Percentiles rank a stretch among this genome's conserved stretches.
These are phyloP conservation scores for Fagopyrum homotropicum DNA, from an alignment of 148 eudicot species.

Conservation along the genomic window DNA sequence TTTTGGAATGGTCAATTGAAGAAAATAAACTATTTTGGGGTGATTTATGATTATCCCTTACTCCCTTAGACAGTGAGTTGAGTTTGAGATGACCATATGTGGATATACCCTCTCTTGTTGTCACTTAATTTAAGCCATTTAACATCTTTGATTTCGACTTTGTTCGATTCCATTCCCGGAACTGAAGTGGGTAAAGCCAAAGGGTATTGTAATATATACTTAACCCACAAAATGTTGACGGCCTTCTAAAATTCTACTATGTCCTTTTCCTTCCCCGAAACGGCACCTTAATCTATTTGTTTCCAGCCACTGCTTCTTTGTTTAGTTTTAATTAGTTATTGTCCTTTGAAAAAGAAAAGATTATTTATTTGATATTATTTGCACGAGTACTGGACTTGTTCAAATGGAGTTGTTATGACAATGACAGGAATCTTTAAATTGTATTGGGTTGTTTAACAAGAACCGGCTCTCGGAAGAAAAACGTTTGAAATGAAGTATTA, in stretches of 20 bases:
- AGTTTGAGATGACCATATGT: neutral
- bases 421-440: neutral
- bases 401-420: slow-evolving; percentile 6
- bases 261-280: neutral
- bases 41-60: neutral
- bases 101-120: neutral
- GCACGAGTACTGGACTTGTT: neutral
- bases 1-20: slow-evolving; percentile 3
- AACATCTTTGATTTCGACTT: neutral
- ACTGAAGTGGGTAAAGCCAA: neutral
- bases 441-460: neutral
- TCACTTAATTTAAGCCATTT: neutral
- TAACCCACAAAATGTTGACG: neutral
- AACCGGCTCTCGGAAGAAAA: neutral
- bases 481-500: neutral
- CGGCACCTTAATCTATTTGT: neutral
- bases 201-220: neutral
- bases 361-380: neutral
- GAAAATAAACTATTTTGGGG: neutral
- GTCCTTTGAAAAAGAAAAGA: neutral
- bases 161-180: slow-evolving; percentile 1
- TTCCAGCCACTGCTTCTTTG: neutral
- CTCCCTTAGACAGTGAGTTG: neutral
- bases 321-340: neutral
- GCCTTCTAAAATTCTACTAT: neutral